Base-by-base conservation (phyloP, 1,284 basidiomycete genomes). In the Anthracocystis setariae region DNA sequence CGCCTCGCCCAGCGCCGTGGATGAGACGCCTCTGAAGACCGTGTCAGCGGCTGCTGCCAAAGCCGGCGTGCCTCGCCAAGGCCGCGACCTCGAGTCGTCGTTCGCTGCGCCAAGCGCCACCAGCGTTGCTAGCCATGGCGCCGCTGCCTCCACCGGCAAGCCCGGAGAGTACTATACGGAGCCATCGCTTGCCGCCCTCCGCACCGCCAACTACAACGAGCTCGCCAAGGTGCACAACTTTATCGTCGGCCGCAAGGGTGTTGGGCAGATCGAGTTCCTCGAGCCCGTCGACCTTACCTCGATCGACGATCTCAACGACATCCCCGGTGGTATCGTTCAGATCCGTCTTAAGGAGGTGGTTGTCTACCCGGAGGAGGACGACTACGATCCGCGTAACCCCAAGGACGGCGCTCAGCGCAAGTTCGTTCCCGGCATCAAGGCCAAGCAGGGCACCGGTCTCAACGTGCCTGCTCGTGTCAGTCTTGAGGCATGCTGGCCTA, bases 291-390 rank as follows among this genome's bases (percentile, higher is more conserved):
- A 98, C 82, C 87, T 98, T 56, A 97, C 94, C 18, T 89, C 90
- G 21, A 86, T 97, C 48, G 86, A 89, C 18, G 91, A 90, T 76
- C 87, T 98, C 43, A 88, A 89, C 23, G 89, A 90, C 54, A 87
- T 98, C 29, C 86, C 93, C 5, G 96, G 94, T n/a, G 89, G 90
- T 56, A 87, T 94, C 64, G 89, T 98, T 38, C 87, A 90, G 50
- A 94, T 99, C 81, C 91, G 93, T 61, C 90, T 93, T 82, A 92
- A 92, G 85, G 92, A 96, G 83, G 92, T 92, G 77, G 90, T 89
- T 57, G 93, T 98, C 47, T 98, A 98, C 83, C 93, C 94, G 2
- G 93, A 96, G 70, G 89, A 75, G 47, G 81, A 77, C 43, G 77
- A 80, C 57, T 63, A 65, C 35, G 79, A 76, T 20, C 69, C 78